These are phyloP conservation scores for Rhizomucor miehei DNA, from an alignment of 371 early-diverging fungal genomes.

Conservation along the genomic window DNA sequence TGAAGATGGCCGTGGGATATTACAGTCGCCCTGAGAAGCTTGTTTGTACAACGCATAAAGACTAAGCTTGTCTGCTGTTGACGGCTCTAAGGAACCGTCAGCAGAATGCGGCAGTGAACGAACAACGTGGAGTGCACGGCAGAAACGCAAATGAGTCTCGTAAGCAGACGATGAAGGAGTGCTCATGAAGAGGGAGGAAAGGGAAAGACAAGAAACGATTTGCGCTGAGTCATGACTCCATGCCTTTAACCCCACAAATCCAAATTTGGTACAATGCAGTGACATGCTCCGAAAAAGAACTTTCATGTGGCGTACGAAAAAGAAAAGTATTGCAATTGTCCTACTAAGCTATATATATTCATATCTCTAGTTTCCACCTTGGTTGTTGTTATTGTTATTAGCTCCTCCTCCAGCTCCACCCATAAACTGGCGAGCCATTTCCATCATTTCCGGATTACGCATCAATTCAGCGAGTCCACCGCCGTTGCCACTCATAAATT, in stretches of 20 bases:
- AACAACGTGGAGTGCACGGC: background rate
- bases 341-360: too few relatives aligned
- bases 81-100: slow-evolving; percentile 33
- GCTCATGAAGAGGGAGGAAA: background rate
- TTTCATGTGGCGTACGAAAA: too few relatives aligned
- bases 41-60: slow-evolving; percentile 81
- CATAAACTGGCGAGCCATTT: slow-evolving; percentile 79
- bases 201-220: background rate
- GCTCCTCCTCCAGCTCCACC: slow-evolving; percentile 25
- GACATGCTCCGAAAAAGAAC: too few relatives aligned
- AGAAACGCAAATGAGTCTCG: background rate
- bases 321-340: too few relatives aligned
- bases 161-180: background rate
- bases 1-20: slow-evolving; percentile 29
- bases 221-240: too few relatives aligned
- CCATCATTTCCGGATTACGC: slow-evolving; percentile 74
- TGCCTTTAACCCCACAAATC: too few relatives aligned
- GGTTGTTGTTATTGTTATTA: slow-evolving; percentile 13
- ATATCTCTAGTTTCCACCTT: background rate
- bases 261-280: too few relatives aligned
- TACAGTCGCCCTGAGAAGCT: slow-evolving; percentile 64
- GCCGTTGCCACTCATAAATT: slow-evolving; percentile 67
- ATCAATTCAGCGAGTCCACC: slow-evolving; percentile 69
- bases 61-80: slow-evolving; percentile 60
- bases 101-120: background rate